Percentiles rank a stretch among this genome's conserved stretches.
phyloP scores from a whole-genome alignment of 345 rosid species.

The Ailanthus altissimus region DNA sequence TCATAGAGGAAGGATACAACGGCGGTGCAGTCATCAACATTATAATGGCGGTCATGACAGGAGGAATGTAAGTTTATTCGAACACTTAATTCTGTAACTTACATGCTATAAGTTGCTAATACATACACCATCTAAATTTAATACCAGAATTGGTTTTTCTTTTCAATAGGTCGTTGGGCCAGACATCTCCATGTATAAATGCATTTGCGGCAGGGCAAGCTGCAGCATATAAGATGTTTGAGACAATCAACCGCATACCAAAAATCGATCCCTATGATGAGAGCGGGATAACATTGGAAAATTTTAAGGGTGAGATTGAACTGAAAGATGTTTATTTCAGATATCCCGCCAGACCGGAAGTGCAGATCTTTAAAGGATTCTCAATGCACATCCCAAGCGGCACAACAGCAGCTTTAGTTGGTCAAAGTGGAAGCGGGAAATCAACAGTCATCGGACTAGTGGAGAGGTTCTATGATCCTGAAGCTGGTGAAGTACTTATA shows the following conservation, averaged over 20 bases:
- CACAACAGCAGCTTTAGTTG: slow-evolving; percentile 61
- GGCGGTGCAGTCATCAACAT: slow-evolving; percentile 77
- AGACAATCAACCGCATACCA: slow-evolving; percentile 56
- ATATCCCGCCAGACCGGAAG: slow-evolving; percentile 1
- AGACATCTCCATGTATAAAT: slow-evolving; percentile 57
- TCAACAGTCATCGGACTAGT: slow-evolving; percentile 66
- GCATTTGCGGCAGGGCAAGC: slow-evolving; percentile 71
- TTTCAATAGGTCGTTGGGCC: slow-evolving; percentile 60
- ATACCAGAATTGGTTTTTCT: too few species aligned
- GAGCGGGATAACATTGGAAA: slow-evolving; percentile 44
- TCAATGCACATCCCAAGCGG: slow-evolving; percentile 50
- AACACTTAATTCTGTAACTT: background rate
- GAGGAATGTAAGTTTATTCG: slow-evolving; percentile 63
- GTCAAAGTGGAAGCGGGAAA: slow-evolving; percentile 77
- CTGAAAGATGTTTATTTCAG: slow-evolving; percentile 57
- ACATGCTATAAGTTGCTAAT: background rate
- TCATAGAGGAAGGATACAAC: slow-evolving; percentile 57
- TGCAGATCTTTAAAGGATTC: slow-evolving; percentile 34
- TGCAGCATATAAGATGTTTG: too few species aligned
- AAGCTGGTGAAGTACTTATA: slow-evolving; percentile 57
- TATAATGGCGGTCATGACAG: slow-evolving; percentile 60
- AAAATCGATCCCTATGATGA: slow-evolving; percentile 52
- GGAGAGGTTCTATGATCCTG: slow-evolving; percentile 77
- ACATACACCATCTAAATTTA: background rate
- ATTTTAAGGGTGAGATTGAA: slow-evolving; percentile 53